Base-by-base conservation (phyloP, 1,284 basidiomycete genomes). In the Trichosporon sp. region DNA sequence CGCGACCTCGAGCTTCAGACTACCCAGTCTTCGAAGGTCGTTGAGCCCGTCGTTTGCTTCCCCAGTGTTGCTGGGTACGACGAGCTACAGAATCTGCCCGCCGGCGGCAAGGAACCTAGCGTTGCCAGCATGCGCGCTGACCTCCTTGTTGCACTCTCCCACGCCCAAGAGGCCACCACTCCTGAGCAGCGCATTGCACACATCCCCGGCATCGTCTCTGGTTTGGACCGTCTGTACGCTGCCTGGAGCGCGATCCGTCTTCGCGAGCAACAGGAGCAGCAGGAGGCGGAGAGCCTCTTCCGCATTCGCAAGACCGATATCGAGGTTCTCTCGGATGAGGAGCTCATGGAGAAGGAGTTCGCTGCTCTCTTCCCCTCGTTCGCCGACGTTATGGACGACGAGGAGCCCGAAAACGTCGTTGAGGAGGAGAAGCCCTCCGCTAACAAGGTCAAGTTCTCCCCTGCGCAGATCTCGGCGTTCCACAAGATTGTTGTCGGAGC, bases 161-260 rank as follows among this genome's bases (percentile, higher is more conserved):
- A 88, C 42, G 83, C 84, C 3, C 81, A 85, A 31, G 85, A 88
- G 66, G 81, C 78, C n/a, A 73, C 80, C 25, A 64, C 66, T 81
- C 12, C 73, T 3, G 71, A 72, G 44, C 66, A 70, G 44, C 65
- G 70, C 29, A 29, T 65, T 4, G 51, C 62, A 15, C 71, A 75
- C 63, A 58, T 74, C 4, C 68, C 68, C 0, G 67, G 73, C 9
- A 27, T 92, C 18, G 85, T 87, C 58, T 77, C 77, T 2, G 79
- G 87, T 8, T 95, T 93, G 76, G 90, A 93, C 68, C 89, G 91
- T 75, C 85, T 90, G 1, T 87, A 90, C 68, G 86, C 89, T 23
- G 86, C 96, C 8, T 98, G 95, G 95, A 86, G 89, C 35, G 88
- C 91, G 38, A 92, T 97, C 76, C 88, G 89, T 51, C 88, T 89